Evolutionary conservation across 441 rosid genomes (phyloP).

Genomic region (Arabidopsis hybrid): DNA sequence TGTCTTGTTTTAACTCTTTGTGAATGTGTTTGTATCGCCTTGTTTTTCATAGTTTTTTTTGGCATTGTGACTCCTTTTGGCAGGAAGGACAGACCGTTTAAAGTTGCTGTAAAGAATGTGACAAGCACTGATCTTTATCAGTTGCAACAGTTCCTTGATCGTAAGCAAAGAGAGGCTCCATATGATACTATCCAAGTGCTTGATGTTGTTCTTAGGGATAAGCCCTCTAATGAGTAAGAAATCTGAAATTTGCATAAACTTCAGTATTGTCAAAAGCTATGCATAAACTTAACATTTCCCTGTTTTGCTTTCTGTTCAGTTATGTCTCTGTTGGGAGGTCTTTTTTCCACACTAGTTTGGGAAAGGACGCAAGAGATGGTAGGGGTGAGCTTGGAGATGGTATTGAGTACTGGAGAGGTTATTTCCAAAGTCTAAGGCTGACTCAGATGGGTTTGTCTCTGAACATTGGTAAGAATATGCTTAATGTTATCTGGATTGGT

Average conservation of each 20-base stretch:
- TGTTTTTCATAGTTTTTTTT: neutral
- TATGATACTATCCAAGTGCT: conserved; percentile 69
- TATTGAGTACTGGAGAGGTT: conserved; percentile 69
- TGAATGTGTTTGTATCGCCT: too few relatives aligned
- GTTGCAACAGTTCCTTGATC: conserved; percentile 49
- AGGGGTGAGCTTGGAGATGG: conserved; percentile 58
- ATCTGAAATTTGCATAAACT: neutral
- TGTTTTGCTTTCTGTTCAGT: conserved; percentile 42
- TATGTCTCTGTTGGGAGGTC: conserved; percentile 68
- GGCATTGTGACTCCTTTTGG: conserved; percentile 1
- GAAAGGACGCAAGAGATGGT: neutral
- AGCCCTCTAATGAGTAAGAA: conserved; percentile 54
- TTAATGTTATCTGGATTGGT: neutral
- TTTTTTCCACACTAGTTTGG: conserved; percentile 52
- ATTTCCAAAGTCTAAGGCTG: conserved; percentile 70
- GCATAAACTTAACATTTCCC: neutral
- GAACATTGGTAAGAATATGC: conserved; percentile 61
- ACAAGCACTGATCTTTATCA: conserved; percentile 52
- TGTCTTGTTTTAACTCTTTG: neutral
- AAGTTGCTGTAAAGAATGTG: conserved; percentile 56
- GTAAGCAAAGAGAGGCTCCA: conserved; percentile 57
- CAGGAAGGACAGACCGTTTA: conserved; percentile 62
- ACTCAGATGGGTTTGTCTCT: conserved; percentile 84
- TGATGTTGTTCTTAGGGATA: conserved; percentile 63
- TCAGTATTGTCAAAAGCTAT: neutral